Evolutionary conservation across 768 basidiomycete species (phyloP).

Genomic region (Mycena venus): DNA sequence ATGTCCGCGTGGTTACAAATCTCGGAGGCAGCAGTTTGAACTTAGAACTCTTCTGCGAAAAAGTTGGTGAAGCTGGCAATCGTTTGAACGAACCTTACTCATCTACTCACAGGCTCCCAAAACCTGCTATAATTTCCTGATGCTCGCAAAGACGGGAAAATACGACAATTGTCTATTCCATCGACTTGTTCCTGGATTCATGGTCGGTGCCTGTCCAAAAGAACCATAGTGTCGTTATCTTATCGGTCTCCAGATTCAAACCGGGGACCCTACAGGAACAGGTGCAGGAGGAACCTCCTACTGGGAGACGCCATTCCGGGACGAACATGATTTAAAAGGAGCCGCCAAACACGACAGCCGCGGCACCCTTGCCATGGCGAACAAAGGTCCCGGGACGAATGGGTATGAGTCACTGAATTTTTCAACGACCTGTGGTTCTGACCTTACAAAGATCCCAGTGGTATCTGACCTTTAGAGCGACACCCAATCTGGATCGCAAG

Average conservation of each 20-base stretch:
- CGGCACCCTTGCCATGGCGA: conserved; percentile 95
- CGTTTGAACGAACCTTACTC: not conserved
- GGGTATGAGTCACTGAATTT: conserved; percentile 58
- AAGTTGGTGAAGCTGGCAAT: conserved; percentile 60
- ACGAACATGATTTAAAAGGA: conserved; percentile 90
- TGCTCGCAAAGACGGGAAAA: conserved; percentile 91
- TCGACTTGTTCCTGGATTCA: conserved; percentile 93
- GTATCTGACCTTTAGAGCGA: conserved; percentile 89
- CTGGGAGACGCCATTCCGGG: conserved; percentile 97
- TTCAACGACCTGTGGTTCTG: not conserved
- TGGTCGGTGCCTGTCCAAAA: conserved; percentile 66
- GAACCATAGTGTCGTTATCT: not conserved
- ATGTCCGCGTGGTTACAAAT: conserved; percentile 95
- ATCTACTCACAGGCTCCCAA: conserved; percentile 81
- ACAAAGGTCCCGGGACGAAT: conserved; percentile 92
- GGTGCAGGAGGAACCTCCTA: conserved; percentile 92
- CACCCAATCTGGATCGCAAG: conserved; percentile 91
- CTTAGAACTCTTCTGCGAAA: conserved; percentile 89
- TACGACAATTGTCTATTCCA: conserved; percentile 94
- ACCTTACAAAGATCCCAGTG: conserved; percentile 81
- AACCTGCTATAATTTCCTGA: conserved; percentile 98
- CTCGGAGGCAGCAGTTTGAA: conserved; percentile 89
- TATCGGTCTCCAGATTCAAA: conserved; percentile 80
- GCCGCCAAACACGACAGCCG: conserved; percentile 90
- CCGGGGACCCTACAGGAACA: conserved; percentile 97